Base-by-base conservation (phyloP, 176 grass and related monocot species). In the Oryza glaberrima region DNA sequence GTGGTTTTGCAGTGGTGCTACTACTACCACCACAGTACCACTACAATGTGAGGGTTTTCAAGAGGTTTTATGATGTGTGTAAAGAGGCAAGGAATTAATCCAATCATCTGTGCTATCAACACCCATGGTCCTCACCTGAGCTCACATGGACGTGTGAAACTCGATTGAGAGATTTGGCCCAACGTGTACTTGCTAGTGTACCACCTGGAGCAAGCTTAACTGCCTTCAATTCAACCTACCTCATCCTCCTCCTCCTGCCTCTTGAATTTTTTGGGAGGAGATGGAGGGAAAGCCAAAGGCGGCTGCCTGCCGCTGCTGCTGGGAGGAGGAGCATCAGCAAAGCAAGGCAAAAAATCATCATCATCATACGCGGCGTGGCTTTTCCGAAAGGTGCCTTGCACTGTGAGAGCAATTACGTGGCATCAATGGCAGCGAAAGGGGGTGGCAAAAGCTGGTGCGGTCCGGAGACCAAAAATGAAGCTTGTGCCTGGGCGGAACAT, bases 221-320 rank as follows among this genome's bases (percentile, higher is more conserved):
- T 25, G 79, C 73, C 38, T 77, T 87, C 25, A 83, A 40, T 76
- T 75, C 61, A 35, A 52, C 15, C 12, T 70, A 58, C 7, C 7
- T 28, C 28, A 1, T 28, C 7, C 7, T 6, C 38, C 40, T 41
- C 40, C 36, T 58, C 7, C 25, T 58, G 23, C 16, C 9, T 75
- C 67, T 34, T 34, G 6, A 61, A 82, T 16, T 88, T 77, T 83
- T 28, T 41, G 10, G 7, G 11, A 67, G 22, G 54, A 67, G 32
- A 46, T 67, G 81, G 86, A 83, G 86, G 81, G 80, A 78, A 83
- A 22, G 20, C 20, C 20, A 16, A 58, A 9, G 9, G 7, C 20
- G 22, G 35, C 20, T 11, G 38, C 66, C 20, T 11, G 38, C 66
- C 25, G 4, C 20, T 11, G 38, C 66, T 41, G 40, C 56, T 60